These are phyloP conservation scores for Orbilia oligospora DNA, from an alignment of 2,329 filamentous ascomycete species.

Conservation along the genomic window DNA sequence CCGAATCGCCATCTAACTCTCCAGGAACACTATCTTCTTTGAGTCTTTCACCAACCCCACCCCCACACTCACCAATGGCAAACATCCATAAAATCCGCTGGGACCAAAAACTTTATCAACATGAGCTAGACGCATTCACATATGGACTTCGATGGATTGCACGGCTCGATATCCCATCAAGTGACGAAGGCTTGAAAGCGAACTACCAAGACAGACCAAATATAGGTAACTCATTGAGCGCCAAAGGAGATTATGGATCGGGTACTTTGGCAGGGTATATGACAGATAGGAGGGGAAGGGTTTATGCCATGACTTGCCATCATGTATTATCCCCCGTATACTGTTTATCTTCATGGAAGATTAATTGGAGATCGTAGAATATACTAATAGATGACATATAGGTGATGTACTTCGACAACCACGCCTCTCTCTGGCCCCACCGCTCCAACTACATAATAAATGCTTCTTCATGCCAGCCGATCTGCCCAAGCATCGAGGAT, in stretches of 20 bases:
- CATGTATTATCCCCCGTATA: slow-evolving; percentile 27
- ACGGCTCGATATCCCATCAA: slow-evolving; percentile 16
- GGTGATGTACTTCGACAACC: slow-evolving; percentile 26
- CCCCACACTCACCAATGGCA: background rate
- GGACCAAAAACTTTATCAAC: background rate
- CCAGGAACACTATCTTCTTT: too few relatives aligned
- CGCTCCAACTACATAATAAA: slow-evolving; percentile 10
- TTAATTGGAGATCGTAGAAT: too few relatives aligned
- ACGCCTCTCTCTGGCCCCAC: slow-evolving; percentile 1
- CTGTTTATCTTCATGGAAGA: too few relatives aligned
- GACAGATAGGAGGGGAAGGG: slow-evolving; percentile 9
- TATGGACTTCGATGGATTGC: slow-evolving; percentile 45
- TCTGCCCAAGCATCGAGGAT: slow-evolving; percentile 15
- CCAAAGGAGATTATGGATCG: slow-evolving; percentile 1
- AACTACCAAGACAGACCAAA: slow-evolving; percentile 29
- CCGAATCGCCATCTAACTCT: too few relatives aligned
- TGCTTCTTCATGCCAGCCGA: background rate
- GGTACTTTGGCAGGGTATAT: slow-evolving; percentile 52
- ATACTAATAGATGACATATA: slow-evolving; percentile 10
- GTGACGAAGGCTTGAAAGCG: slow-evolving; percentile 17
- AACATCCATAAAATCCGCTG: slow-evolving; percentile 6
- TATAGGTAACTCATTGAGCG: slow-evolving; percentile 40
- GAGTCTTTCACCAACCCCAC: slow-evolving; percentile 31
- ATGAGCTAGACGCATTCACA: slow-evolving; percentile 26
- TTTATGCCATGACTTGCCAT: slow-evolving; percentile 55